phyloP scores from a whole-genome alignment of 805 yeast species.

The Starmerella gropengiesseri region DNA sequence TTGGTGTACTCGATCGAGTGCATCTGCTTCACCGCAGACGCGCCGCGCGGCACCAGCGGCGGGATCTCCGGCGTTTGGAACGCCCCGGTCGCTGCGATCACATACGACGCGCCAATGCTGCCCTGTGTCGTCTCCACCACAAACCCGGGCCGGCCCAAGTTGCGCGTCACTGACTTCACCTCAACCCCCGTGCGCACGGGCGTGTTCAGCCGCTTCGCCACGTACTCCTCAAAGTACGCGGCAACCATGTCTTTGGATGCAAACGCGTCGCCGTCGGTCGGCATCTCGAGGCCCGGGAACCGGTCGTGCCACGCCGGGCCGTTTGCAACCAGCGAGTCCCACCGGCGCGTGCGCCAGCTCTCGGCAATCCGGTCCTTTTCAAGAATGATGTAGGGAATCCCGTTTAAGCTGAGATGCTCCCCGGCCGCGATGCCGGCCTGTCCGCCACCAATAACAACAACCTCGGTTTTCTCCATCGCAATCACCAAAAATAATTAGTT shows the following conservation, averaged over 20 bases:
- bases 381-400: constrained; percentile 13
- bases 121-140: constrained; percentile 7
- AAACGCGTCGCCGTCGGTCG: constrained; percentile 9
- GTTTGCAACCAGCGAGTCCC: constrained; percentile 21
- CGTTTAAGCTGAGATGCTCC: constrained; percentile 12
- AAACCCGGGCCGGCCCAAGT: constrained; percentile 7
- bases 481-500: no score
- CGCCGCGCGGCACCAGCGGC: constrained; percentile 8
- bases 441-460: constrained; percentile 20
- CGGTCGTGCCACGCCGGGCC: constrained; percentile 23
- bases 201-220: constrained; percentile 7
- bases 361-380: constrained; percentile 17
- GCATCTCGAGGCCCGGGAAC: constrained; percentile 16
- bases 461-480: constrained; percentile 4
- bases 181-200: constrained; percentile 12
- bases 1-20: constrained; percentile 16
- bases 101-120: constrained; percentile 2
- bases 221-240: constrained; percentile 16
- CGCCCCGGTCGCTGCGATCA: constrained; percentile 20
- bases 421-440: constrained; percentile 22
- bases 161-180: constrained; percentile 7
- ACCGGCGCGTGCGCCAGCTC: constrained; percentile 20
- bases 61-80: constrained; percentile 20
- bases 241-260: constrained; percentile 13
- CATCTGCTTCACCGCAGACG: constrained; percentile 7